Evolutionary conservation across 768 basidiomycete species (phyloP), one percentile per base, ranked within the genome.

Genomic region (Fistulinella prunicolor): DNA sequence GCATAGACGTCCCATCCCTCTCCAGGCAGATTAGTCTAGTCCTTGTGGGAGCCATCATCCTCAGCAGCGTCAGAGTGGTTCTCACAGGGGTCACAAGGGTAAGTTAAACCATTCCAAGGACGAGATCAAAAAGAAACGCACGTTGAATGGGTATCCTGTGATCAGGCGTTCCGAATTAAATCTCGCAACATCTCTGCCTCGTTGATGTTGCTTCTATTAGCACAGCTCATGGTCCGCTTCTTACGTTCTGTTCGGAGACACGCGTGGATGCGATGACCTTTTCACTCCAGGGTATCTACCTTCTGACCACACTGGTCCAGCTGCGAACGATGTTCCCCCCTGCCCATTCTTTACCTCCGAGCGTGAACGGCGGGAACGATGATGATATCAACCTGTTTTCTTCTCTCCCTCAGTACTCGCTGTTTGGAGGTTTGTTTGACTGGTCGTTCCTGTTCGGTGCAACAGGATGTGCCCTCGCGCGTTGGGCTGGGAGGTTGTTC

Each of bases 251-350:
- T 51, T 41, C 20, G 32, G 44, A 47, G 47, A 46, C 26, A 38
- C 12, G 20, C 30, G 26, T 46, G 28, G 29, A 41, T 40, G 30
- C 19, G 20, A 39, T 34, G 46, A 23, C 42, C 16, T 21, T 32
- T 46, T 46, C 29, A 38, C 53, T 54, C 35, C 23, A 92, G 89
- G 86, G 85, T 10, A 85, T 88, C 36, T 93, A 93, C 62, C 78
- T 92, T 29, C 78, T 93, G 23, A 84, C 88, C 4, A 92, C 89
- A 0, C 70, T 92, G 40, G 82, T 92, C 12, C 90, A 93, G 63
- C 74, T 93, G 38, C 84, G 89, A 34, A 82, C 83, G 22, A 83
- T 85, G 10, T 90, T 93, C 64, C 90, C 90, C 2, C 79, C 82
- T 1, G 64, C 75, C n/a, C 59, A 16, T 56, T 52, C 59, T 34